phyloP scores from a whole-genome alignment of 2,329 filamentous ascomycete species.

The Parascedosporium putredinis region DNA sequence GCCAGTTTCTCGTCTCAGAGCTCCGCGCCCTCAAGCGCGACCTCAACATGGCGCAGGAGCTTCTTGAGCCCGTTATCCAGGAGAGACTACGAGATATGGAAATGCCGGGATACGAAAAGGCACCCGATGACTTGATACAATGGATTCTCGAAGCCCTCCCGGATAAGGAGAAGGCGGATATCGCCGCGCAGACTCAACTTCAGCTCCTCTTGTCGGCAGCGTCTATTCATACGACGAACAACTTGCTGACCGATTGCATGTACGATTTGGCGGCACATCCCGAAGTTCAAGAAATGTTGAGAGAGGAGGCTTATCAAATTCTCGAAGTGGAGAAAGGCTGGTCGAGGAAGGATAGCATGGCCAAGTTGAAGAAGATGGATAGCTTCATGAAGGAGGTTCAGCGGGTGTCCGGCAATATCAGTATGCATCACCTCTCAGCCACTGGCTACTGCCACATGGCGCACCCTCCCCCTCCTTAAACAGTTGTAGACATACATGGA shows the following conservation, averaged over 20 bases:
- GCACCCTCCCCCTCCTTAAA: neutral
- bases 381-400: slow-evolving; percentile 37
- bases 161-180: slow-evolving; percentile 25
- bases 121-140: slow-evolving; percentile 31
- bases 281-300: slow-evolving; percentile 35
- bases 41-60: slow-evolving; percentile 28
- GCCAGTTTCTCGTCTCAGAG: slow-evolving; percentile 35
- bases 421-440: slow-evolving; percentile 18
- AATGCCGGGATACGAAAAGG: slow-evolving; percentile 22
- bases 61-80: slow-evolving; percentile 35
- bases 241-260: slow-evolving; percentile 35
- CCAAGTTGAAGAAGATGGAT: slow-evolving; percentile 34
- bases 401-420: slow-evolving; percentile 31
- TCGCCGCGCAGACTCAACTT: slow-evolving; percentile 28
- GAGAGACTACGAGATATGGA: slow-evolving; percentile 32
- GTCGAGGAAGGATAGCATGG: slow-evolving; percentile 31
- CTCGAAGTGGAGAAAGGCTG: slow-evolving; percentile 30
- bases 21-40: slow-evolving; percentile 33
- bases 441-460: no score
- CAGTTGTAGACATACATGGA: neutral
- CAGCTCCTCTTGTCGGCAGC: slow-evolving; percentile 34
- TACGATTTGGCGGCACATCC: slow-evolving; percentile 38
- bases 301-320: slow-evolving; percentile 34
- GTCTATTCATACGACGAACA: slow-evolving; percentile 35
- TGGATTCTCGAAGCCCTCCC: slow-evolving; percentile 33